These are phyloP conservation scores for Metschnikowia shivogae DNA, from an alignment of 805 yeast genomes.

Conservation along the genomic window DNA sequence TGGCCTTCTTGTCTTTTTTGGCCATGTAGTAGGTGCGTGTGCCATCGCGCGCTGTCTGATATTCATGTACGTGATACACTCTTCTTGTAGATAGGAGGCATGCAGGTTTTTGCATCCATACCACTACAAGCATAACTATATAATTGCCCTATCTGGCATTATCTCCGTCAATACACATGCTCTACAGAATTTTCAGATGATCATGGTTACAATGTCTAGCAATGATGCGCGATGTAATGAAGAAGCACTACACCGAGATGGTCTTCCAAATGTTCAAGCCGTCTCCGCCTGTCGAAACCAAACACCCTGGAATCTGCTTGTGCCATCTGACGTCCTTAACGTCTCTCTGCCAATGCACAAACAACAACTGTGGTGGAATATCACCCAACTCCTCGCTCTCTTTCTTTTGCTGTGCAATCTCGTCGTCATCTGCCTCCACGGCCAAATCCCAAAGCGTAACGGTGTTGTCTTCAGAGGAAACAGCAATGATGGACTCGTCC, in stretches of 20 bases:
- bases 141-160: too few species aligned
- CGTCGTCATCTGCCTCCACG: constrained; percentile 97
- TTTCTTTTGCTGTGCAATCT: constrained; percentile 77
- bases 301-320: constrained; percentile 91
- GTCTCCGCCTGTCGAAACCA: constrained; percentile 92
- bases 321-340: constrained; percentile 99
- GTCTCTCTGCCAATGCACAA: constrained; percentile 97
- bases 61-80: too few species aligned
- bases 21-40: constrained; percentile 52
- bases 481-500: constrained; percentile 94
- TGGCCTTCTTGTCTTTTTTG: constrained; percentile 78
- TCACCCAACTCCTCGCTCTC: constrained; percentile 78
- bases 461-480: constrained; percentile 93
- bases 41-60: too few species aligned
- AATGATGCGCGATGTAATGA: neutral
- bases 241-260: constrained; percentile 63
- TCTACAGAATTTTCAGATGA: too few species aligned
- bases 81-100: too few species aligned
- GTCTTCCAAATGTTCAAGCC: constrained; percentile 96
- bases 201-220: too few species aligned
- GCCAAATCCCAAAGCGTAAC: constrained; percentile 98
- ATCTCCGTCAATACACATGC: too few species aligned
- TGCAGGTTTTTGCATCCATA: too few species aligned
- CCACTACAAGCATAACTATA: too few species aligned
- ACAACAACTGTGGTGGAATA: constrained; percentile 91